Evolutionary conservation across 768 basidiomycete species (phyloP).

Genomic region (Exsudoporus frostii): DNA sequence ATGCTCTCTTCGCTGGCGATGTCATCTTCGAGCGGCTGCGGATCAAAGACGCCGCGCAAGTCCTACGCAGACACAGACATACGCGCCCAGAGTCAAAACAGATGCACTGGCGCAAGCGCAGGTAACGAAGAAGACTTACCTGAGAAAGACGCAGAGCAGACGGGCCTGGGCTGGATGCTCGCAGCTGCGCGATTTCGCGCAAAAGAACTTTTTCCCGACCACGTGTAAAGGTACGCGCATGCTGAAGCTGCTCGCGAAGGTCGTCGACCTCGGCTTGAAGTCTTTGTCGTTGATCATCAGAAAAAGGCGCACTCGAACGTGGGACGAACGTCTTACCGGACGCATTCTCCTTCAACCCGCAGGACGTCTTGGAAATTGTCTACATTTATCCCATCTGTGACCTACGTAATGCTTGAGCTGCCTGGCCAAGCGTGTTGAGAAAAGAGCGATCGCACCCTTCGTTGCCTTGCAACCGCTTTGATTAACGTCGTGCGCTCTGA

Average conservation of each 20-base stretch:
- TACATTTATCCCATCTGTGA: conserved; percentile 12
- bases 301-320: neutral
- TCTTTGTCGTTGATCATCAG: conserved; percentile 17
- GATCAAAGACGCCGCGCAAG: conserved; percentile 1
- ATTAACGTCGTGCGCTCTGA: conserved; percentile 35
- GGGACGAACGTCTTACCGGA: conserved; percentile 25
- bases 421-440: neutral
- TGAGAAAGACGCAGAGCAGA: neutral
- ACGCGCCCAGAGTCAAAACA: neutral
- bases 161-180: neutral
- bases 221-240: conserved; percentile 18
- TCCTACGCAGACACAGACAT: conserved; percentile 3
- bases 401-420: conserved; percentile 1
- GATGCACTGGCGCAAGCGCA: neutral
- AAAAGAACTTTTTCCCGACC: conserved; percentile 35
- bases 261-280: conserved; percentile 28
- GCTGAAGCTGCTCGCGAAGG: conserved; percentile 32
- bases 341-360: conserved; percentile 35
- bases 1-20: conserved; percentile 43
- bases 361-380: conserved; percentile 25
- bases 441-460: conserved; percentile 19
- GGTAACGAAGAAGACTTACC: conserved; percentile 1
- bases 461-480: conserved; percentile 19
- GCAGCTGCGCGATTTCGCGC: conserved; percentile 28
- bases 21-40: conserved; percentile 30